Evolutionary conservation across 2,329 filamentous ascomycete species (phyloP).

Genomic region (Akanthomyces muscarius): DNA sequence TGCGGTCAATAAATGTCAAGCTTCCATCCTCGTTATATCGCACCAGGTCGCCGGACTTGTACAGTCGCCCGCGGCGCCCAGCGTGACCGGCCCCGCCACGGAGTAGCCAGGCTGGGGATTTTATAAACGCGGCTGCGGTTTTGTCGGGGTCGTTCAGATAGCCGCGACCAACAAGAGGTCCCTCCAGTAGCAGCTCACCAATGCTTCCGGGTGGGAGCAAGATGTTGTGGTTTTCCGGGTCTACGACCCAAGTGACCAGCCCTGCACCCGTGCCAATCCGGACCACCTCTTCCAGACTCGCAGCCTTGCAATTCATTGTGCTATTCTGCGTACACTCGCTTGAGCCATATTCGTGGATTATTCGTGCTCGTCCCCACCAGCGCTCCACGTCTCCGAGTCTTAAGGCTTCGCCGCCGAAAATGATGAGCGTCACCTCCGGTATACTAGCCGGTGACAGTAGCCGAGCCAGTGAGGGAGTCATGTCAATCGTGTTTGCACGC

Average conservation of each 20-base stretch:
- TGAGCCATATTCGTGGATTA: not conserved
- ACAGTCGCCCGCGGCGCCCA: not conserved
- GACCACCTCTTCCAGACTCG: not conserved
- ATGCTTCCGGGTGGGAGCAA: slow-evolving; percentile 29
- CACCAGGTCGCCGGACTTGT: slow-evolving; percentile 5
- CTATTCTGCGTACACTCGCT: not conserved
- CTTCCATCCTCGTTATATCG: not conserved
- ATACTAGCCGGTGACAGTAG: not conserved
- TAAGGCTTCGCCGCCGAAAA: not conserved
- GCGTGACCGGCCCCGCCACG: not conserved
- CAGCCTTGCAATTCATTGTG: not conserved
- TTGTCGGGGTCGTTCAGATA: slow-evolving; percentile 39
- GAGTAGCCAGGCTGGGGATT: slow-evolving; percentile 20
- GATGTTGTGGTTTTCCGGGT: slow-evolving; percentile 1
- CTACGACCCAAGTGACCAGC: not conserved
- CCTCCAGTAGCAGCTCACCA: slow-evolving; percentile 28
- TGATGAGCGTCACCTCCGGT: not conserved
- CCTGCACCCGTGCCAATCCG: not conserved
- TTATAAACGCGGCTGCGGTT: slow-evolving; percentile 28
- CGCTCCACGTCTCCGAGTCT: not conserved
- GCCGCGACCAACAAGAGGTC: slow-evolving; percentile 36
- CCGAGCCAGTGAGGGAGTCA: not conserved
- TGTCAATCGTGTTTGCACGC: not conserved
- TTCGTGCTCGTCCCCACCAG: not conserved
- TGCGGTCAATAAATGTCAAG: not conserved